Base-by-base conservation (phyloP, 2,329 filamentous ascomycete species). In the Aspergillus fructus region DNA sequence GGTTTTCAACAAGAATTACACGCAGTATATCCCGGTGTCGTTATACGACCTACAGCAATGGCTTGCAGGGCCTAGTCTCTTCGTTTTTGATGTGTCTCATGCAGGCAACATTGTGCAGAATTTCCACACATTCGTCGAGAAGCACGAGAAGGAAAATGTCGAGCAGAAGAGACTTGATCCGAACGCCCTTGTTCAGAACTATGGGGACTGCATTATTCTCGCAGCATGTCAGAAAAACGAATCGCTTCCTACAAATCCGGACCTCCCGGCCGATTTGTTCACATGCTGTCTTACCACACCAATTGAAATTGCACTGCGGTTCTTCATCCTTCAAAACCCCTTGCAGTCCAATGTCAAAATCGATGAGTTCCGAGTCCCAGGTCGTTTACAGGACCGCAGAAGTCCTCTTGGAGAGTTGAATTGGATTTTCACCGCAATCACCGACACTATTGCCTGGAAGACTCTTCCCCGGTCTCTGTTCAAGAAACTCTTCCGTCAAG, bases 1-100 rank as follows among this genome's bases (percentile, higher is more conserved):
- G 94, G 96, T 97, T 5, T 99, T 99, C 75, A 99, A 99, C 76
- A 93, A 94, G 66, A 97, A 91, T 65, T 99, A 97, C 72, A 99
- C 94, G 0, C 94, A 99, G 75, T 99, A 99, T 71, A 99, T 99
- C 42, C 94, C 94, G 0, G 90, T 99, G 43, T 96, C 93, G 1
- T 79, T 99, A 8, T 97, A 96, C 68, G 94, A 99, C 71, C 78
- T 99, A 45, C 93, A 97, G 74, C 89, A 90, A 58, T 99, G 94
- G 94, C 85, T 99, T 7, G 92, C 93, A 61, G 93, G 93, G 0
- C 94, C 94, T 0, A 96, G 93, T 59, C 87, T 99, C 43, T 99
- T 96, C 70, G 94, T 99, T 34, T 99, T 96, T 83, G 94, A 99
- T 75, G 97, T 94, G 69, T 97, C 93, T 15, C 92, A 96, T 74